Evolutionary conservation across 2,329 filamentous ascomycete genomes (phyloP).

Genomic region (Ophiocordyceps unilateralis): DNA sequence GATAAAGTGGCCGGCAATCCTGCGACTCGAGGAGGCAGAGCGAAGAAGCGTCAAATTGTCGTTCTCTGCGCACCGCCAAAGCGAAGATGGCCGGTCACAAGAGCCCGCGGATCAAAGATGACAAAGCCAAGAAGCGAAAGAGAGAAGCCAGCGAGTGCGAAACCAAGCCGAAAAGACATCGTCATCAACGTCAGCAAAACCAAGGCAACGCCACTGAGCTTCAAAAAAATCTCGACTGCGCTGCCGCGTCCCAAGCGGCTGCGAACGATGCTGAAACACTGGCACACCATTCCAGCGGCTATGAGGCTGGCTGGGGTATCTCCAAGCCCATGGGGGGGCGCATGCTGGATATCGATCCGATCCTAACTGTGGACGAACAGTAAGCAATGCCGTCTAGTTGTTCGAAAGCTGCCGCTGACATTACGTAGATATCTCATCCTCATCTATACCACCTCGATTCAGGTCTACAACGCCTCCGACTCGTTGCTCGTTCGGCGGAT

Average conservation of each 20-base stretch:
- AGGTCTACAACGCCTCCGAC: constrained; percentile 65
- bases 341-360: constrained; percentile 47
- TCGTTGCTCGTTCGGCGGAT: constrained; percentile 68
- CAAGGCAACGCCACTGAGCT: not conserved
- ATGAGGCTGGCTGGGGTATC: constrained; percentile 34
- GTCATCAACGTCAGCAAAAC: not conserved
- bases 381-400: constrained; percentile 16
- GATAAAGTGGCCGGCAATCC: not conserved
- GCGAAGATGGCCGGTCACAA: constrained; percentile 18
- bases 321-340: constrained; percentile 48
- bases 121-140: constrained; percentile 28
- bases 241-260: not conserved
- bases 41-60: not conserved
- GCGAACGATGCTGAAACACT: constrained; percentile 9
- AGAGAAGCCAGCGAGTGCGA: constrained; percentile 24
- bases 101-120: constrained; percentile 14
- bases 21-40: not conserved
- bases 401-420: constrained; percentile 4
- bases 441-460: constrained; percentile 55
- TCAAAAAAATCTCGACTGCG: not conserved
- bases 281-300: constrained; percentile 11
- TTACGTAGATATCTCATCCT: constrained; percentile 51
- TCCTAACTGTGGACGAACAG: constrained; percentile 44
- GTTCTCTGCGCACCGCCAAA: not conserved
- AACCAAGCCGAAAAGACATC: constrained; percentile 18